Evolutionary conservation across 129 eudicot species (phyloP).

Genomic region (Silybum marianum): DNA sequence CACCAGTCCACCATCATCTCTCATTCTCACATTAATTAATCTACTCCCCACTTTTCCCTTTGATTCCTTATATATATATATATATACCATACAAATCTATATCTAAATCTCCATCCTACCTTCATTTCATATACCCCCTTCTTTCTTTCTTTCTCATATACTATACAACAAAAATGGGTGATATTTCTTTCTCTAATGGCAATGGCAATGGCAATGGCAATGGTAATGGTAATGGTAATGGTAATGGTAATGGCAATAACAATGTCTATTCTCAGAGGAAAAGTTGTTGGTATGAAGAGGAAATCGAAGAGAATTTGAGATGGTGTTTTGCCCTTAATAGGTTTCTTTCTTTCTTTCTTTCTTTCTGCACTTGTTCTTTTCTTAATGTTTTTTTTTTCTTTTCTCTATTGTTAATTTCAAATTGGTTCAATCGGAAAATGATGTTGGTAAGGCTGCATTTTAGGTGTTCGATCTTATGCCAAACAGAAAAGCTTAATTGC

Average conservation of each 20-base stretch:
- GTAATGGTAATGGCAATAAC: slow-evolving; percentile 17
- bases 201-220: slow-evolving; percentile 37
- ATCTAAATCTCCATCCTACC: slow-evolving; percentile 8
- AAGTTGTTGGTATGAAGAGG: slow-evolving; percentile 91
- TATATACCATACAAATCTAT: slow-evolving; percentile 8
- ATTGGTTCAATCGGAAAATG: background rate
- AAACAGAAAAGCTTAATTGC: no score
- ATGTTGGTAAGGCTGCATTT: background rate
- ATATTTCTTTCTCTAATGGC: slow-evolving; percentile 50
- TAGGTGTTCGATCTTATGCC: background rate
- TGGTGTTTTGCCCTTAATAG: slow-evolving; percentile 89
- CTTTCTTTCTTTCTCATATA: background rate
- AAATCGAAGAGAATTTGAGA: slow-evolving; percentile 73
- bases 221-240: slow-evolving; percentile 30
- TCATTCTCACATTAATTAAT: background rate
- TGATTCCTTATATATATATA: slow-evolving; percentile 43
- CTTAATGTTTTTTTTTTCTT: background rate
- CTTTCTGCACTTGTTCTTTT: background rate
- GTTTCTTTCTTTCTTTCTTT: slow-evolving; percentile 28
- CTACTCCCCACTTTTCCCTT: background rate
- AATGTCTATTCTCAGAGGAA: slow-evolving; percentile 50
- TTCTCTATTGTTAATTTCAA: background rate
- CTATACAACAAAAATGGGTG: slow-evolving; percentile 53
- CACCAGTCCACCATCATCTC: slow-evolving; percentile 10
- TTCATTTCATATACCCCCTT: background rate